These are phyloP conservation scores for Coemansia sp. DNA, from an alignment of 192 early-diverging fungal species.

Conservation along the genomic window DNA sequence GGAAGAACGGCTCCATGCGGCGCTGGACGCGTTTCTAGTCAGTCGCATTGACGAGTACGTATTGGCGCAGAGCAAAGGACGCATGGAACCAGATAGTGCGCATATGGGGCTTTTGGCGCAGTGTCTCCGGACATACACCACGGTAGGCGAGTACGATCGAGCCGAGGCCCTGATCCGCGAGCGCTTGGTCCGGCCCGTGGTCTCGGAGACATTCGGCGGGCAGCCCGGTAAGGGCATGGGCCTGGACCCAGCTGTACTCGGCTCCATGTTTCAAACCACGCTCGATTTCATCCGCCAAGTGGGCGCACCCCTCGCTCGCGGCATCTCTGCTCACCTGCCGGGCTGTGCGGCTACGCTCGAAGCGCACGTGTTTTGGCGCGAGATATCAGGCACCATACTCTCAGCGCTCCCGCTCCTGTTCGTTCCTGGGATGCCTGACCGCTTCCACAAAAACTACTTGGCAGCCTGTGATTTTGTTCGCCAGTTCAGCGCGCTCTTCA, in stretches of 20 bases:
- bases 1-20: constrained; percentile 20
- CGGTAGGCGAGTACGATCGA: constrained; percentile 23
- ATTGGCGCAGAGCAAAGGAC: not conserved
- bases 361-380: constrained; percentile 41
- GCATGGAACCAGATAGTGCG: not conserved
- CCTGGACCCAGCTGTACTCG: constrained; percentile 28
- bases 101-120: constrained; percentile 12
- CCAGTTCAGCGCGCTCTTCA: constrained; percentile 28
- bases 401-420: constrained; percentile 38
- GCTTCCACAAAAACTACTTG: constrained; percentile 44
- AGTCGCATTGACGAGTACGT: constrained; percentile 14
- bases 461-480: constrained; percentile 19
- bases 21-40: constrained; percentile 19
- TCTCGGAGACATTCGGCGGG: constrained; percentile 5
- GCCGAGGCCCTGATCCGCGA: constrained; percentile 28
- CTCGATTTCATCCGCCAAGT: constrained; percentile 18
- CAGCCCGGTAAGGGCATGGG: constrained; percentile 41
- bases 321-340: constrained; percentile 17
- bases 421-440: constrained; percentile 47
- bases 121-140: constrained; percentile 38
- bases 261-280: constrained; percentile 14
- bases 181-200: constrained; percentile 26
- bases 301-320: constrained; percentile 15
- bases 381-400: constrained; percentile 20
- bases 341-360: constrained; percentile 12